Base-by-base conservation (phyloP, 2,329 filamentous ascomycete species). In the Periconia sp. region DNA sequence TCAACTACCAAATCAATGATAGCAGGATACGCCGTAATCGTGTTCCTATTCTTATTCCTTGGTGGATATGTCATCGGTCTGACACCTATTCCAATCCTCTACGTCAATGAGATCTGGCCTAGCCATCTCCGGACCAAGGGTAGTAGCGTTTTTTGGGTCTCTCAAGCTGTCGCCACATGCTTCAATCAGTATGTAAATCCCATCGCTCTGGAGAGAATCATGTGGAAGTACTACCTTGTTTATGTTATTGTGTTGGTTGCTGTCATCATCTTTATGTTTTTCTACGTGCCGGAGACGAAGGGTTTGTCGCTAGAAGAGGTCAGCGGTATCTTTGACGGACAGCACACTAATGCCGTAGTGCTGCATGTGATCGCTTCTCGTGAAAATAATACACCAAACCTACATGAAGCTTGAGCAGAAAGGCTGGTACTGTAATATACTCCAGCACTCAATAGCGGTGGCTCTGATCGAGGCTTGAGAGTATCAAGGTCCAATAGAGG, bases 91-190 rank as follows among this genome's bases (percentile, higher is more conserved):
- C 50, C 59, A 0, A 58, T 66, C 25, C 57, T 63, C 19, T 71
- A 69, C 40, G 44, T 61, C 10, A 62, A 61, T 19, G 67, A 71
- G 43, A 68, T 71, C 22, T 57, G 67, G 52, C 64, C 66, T 1
- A 66, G 57, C 40, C 48, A 55, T 13, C 47, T 68, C 3, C 53
- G 65, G 2, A 49, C 45, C 1, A 51, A 52, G 32, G 52, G 47
- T 12, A 45, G 46, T 4, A 56, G 50, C n/a, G 40, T 57, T 1
- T 53, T 55, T 19, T 57, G 47, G 49, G 44, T 54, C 15, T 36
- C 45, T 2, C 52, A 57, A 25, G 49, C 52, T 7, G 34, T 55
- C 8, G 50, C 50, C 13, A 38, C 39, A 11, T 52, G 48, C 35
- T 57, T 56, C 17, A 56, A 57, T 17, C 54, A 56, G 24, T 54